These are phyloP conservation scores for Mortierella sp. DNA, from an alignment of 371 early-diverging fungal species.

Conservation along the genomic window DNA sequence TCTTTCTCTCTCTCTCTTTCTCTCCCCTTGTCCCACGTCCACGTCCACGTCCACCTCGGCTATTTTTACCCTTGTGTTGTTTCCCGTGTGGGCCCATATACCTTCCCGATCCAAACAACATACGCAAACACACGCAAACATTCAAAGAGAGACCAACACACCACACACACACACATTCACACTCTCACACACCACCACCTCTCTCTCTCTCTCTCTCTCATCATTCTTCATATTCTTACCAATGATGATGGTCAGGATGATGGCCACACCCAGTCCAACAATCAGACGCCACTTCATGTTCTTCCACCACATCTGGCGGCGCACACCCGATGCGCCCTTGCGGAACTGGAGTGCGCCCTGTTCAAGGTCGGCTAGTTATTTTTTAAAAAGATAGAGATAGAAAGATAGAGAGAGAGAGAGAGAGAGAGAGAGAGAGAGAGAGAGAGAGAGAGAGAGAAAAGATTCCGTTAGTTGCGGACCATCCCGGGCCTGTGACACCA, in stretches of 20 bases:
- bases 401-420: neutral
- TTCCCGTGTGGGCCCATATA: too few species aligned
- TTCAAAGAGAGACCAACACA: too few species aligned
- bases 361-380: slow-evolving; percentile 73
- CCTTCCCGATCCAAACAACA: too few species aligned
- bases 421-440: neutral
- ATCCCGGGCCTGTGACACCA: neutral
- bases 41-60: too few species aligned
- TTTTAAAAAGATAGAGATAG: neutral
- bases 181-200: too few species aligned
- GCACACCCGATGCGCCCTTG: slow-evolving; percentile 79
- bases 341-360: slow-evolving; percentile 80
- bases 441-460: neutral
- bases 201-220: too few species aligned
- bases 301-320: slow-evolving; percentile 91
- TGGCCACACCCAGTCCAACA: slow-evolving; percentile 73
- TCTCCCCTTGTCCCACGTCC: too few species aligned
- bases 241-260: slow-evolving; percentile 81
- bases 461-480: neutral
- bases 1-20: too few species aligned
- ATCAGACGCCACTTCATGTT: slow-evolving; percentile 92
- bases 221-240: slow-evolving; percentile 57
- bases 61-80: too few species aligned
- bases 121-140: too few species aligned
- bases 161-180: too few species aligned